These are phyloP conservation scores for Sclerotiophoma versabilis DNA, from an alignment of 2,329 filamentous ascomycete genomes.

Conservation along the genomic window DNA sequence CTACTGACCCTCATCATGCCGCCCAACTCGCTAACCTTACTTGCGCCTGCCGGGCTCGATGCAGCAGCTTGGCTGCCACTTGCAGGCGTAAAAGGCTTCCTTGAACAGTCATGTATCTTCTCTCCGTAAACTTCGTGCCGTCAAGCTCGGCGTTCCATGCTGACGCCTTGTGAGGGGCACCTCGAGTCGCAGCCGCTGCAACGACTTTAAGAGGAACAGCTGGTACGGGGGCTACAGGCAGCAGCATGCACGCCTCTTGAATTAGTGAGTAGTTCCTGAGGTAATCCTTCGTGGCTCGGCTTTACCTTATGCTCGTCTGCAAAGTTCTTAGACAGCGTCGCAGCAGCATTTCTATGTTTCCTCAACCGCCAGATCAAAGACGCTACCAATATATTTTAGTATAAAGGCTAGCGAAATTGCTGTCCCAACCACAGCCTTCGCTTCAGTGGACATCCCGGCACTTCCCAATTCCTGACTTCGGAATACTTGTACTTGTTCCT, in stretches of 20 bases:
- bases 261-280: background rate
- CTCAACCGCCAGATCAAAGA: conserved; percentile 28
- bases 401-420: conserved; percentile 88
- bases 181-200: background rate
- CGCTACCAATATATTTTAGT: conserved; percentile 18
- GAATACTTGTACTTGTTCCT: background rate
- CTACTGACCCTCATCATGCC: conserved; percentile 23
- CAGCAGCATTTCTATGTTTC: conserved; percentile 16
- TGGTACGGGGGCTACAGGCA: too few species aligned
- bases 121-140: conserved; percentile 23
- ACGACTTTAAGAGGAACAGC: too few species aligned
- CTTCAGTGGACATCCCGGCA: conserved; percentile 63
- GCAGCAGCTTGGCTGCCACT: background rate
- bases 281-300: conserved; percentile 1
- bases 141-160: conserved; percentile 37
- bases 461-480: conserved; percentile 38
- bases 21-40: conserved; percentile 21
- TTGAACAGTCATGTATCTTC: conserved; percentile 12
- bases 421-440: conserved; percentile 86
- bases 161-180: conserved; percentile 19
- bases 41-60: background rate
- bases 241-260: background rate
- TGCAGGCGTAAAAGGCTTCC: conserved; percentile 7
- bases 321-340: background rate
- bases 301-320: conserved; percentile 13